Evolutionary conservation across 768 basidiomycete species (phyloP), one percentile per base, ranked within the genome.

Genomic region (Lentinula sp.): DNA sequence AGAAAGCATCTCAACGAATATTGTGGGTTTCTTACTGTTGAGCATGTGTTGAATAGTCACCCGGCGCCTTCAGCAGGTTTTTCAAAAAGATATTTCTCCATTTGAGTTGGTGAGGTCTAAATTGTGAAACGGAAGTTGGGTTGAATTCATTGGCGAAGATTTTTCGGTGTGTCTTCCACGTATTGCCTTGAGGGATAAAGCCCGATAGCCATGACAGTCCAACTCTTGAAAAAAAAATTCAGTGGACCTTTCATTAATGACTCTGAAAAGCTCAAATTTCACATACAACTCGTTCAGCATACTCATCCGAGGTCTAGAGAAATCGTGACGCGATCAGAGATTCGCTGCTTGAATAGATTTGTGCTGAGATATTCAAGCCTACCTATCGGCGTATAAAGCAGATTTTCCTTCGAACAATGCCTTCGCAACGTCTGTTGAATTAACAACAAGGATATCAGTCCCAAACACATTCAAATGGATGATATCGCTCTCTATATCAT

Each of bases 171-270:
- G 49, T 34, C 48, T 61, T 64, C 66, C 66, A 67, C 4, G 53
- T 42, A 5, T 65, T 65, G 5, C 65, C 68, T 39, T 66, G 60
- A 2, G 57, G 61, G 62, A 69, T 69, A 51, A 67, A 67, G 1
- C 49, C 66, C 49, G 67, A 65, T n/a, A 65, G 66, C 66, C 66
- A 67, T 13, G 56, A 55, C n/a, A 67, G 61, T 3, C 65, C 65
- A 35, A 67, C 48, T n/a, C 66, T 67, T 45, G 15, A 11, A 6
- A 52, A 46, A n/a, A 37, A 23, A 21, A 51, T 21, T 28, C 28
- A 28, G 28, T 28, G 0, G 28, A 28, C 3, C 28, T 28, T 28
- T 11, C 2, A 42, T 18, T n/a, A 35, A 5, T 16, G 23, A 4
- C 31, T 32, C 32, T n/a, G 32, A 37, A 11, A 16, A 40, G 16